A percentile compares a stretch with the other conserved stretches of the same genome.
phyloP scores from a whole-genome alignment of 495 filamentous ascomycete species.

The Penicillium silybi region DNA sequence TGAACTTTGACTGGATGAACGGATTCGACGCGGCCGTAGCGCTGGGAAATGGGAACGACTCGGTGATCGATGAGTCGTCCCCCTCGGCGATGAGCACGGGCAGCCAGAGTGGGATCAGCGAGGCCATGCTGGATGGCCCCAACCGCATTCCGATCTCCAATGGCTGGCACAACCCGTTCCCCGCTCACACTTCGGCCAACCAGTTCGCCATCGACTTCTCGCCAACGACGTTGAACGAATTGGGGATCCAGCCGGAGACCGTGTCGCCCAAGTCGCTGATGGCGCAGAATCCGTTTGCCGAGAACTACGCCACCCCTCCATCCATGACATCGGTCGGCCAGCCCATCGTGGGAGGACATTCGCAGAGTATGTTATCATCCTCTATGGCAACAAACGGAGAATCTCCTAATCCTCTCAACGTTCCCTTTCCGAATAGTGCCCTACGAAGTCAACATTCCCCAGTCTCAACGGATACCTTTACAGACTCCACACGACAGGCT shows the following conservation, averaged over 20 bases:
- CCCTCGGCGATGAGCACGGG: slow-evolving; percentile 91
- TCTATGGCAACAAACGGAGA: slow-evolving; percentile 53
- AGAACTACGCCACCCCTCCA: slow-evolving; percentile 53
- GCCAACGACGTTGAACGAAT: slow-evolving; percentile 38
- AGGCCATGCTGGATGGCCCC: slow-evolving; percentile 84
- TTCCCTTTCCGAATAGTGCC: slow-evolving; percentile 50
- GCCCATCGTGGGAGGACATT: slow-evolving; percentile 46
- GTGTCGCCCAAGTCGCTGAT: slow-evolving; percentile 48
- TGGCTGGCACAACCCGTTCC: slow-evolving; percentile 63
- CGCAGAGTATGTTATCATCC: slow-evolving; percentile 56
- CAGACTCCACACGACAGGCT: slow-evolving; percentile 87
- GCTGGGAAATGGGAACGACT: slow-evolving; percentile 65
- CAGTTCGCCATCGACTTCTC: slow-evolving; percentile 59
- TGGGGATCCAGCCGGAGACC: slow-evolving; percentile 41
- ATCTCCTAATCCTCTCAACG: slow-evolving; percentile 52
- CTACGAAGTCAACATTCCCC: slow-evolving; percentile 60
- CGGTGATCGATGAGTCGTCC: slow-evolving; percentile 85
- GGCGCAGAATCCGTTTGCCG: slow-evolving; percentile 43
- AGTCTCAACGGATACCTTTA: slow-evolving; percentile 74
- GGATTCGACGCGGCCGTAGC: slow-evolving; percentile 75
- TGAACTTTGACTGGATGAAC: slow-evolving; percentile 80
- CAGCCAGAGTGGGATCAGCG: slow-evolving; percentile 87
- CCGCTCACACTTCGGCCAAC: slow-evolving; percentile 56
- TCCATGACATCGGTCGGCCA: slow-evolving; percentile 60
- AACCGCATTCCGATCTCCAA: slow-evolving; percentile 55